These are phyloP conservation scores for Hymenoscyphus occultus DNA, from an alignment of 2,329 filamentous ascomycete genomes.

Conservation along the genomic window DNA sequence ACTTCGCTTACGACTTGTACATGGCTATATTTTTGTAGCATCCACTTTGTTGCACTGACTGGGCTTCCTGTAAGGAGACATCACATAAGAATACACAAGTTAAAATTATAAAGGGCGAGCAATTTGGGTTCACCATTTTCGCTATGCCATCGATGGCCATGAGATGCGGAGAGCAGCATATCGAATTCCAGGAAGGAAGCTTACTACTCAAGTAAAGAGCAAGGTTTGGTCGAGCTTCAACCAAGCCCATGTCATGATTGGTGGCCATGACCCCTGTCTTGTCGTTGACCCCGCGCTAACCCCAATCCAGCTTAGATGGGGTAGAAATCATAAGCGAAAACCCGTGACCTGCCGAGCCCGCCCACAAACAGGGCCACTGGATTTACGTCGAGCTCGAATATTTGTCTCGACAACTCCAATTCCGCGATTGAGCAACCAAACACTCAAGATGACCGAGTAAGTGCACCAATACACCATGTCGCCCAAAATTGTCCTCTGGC, in stretches of 20 bases:
- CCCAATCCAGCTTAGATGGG: background rate
- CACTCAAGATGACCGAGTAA: slow-evolving; percentile 36
- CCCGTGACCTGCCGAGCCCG: background rate
- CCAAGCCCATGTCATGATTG: background rate
- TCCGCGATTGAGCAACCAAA: slow-evolving; percentile 27
- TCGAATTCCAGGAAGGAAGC: too few relatives aligned
- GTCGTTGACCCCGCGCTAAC: background rate
- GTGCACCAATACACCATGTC: background rate
- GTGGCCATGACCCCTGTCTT: background rate
- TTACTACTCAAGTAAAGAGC: too few relatives aligned
- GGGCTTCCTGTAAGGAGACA: too few relatives aligned
- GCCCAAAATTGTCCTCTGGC: background rate
- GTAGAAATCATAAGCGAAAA: background rate
- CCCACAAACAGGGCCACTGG: slow-evolving; percentile 1
- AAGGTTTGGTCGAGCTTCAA: background rate
- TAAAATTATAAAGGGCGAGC: too few relatives aligned
- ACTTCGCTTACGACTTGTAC: too few relatives aligned
- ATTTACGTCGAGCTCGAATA: background rate
- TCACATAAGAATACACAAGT: too few relatives aligned
- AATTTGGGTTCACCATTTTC: too few relatives aligned
- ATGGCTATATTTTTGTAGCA: too few relatives aligned
- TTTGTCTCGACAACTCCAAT: slow-evolving; percentile 3
- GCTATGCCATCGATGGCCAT: too few relatives aligned
- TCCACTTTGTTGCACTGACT: too few relatives aligned
- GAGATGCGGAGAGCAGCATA: too few relatives aligned